A percentile compares a stretch with the other conserved stretches of the same genome.
phyloP scores from a whole-genome alignment of 257 asterid species.

The Solanum corneliomulleri region DNA sequence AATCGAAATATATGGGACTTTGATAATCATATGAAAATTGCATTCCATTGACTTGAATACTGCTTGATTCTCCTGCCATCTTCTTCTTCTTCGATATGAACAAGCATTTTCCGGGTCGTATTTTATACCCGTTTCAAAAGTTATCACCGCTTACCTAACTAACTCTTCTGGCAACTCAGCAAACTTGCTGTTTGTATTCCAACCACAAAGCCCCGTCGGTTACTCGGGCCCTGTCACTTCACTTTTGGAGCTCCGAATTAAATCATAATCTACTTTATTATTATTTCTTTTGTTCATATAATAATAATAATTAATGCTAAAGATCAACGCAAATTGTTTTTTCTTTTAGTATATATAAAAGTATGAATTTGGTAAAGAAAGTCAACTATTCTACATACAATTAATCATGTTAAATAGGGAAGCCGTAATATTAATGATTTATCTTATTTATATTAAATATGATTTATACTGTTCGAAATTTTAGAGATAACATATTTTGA shows the following conservation, averaged over 20 bases:
- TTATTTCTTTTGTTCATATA: not conserved
- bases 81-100: not conserved
- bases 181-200: not conserved
- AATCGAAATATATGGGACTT: constrained; percentile 64
- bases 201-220: not conserved
- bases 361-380: too few relatives aligned
- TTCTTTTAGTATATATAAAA: too few relatives aligned
- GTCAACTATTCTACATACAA: too few relatives aligned
- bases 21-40: constrained; percentile 67
- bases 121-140: not conserved
- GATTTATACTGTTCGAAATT: not conserved
- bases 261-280: not conserved
- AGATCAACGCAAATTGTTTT: too few relatives aligned
- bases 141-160: not conserved
- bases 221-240: not conserved
- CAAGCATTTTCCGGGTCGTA: not conserved
- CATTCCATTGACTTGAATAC: constrained; percentile 71
- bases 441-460: not conserved
- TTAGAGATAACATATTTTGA: too few relatives aligned
- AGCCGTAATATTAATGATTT: not conserved
- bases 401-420: too few relatives aligned
- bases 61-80: constrained; percentile 25
- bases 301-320: too few relatives aligned
- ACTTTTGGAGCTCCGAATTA: not conserved
- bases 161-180: not conserved